Conservation (phyloP, 495 filamentous ascomycete species). For the Daldinia vernicosa region DNA sequence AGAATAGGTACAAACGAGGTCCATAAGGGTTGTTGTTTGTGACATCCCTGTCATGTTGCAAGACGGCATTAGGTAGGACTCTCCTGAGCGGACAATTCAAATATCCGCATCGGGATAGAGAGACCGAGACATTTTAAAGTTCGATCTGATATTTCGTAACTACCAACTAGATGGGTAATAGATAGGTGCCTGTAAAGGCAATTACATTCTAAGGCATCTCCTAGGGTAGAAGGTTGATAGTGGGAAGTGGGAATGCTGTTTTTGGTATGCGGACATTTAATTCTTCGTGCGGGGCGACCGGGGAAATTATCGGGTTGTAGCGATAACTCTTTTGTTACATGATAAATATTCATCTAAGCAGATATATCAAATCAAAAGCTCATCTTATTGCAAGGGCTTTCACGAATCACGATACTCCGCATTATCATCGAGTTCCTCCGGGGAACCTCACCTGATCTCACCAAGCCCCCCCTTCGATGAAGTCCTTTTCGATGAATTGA, state of each 20-base stretch:
- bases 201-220: no score
- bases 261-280: conserved; percentile 32
- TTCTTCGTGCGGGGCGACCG: conserved; percentile 37
- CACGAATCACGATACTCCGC: conserved; percentile 34
- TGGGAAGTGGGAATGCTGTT: background rate
- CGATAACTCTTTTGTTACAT: conserved; percentile 14
- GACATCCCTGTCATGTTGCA: background rate
- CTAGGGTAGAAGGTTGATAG: background rate
- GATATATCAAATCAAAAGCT: background rate
- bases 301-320: conserved; percentile 8
- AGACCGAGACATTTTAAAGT: background rate
- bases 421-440: conserved; percentile 11
- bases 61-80: background rate
- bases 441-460: conserved; percentile 17
- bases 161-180: no score
- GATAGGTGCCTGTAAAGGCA: no score
- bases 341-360: background rate
- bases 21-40: background rate
- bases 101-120: background rate
- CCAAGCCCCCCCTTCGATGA: conserved; percentile 13
- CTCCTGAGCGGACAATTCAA: background rate
- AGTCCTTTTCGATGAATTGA: conserved; percentile 15
- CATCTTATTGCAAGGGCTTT: conserved; percentile 19
- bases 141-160: background rate
- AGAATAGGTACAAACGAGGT: background rate